Percentiles rank a stretch among this genome's conserved stretches.
Conservation (phyloP, 352 stramenopile genomes). For the Globisporangium cylindrosporum region DNA sequence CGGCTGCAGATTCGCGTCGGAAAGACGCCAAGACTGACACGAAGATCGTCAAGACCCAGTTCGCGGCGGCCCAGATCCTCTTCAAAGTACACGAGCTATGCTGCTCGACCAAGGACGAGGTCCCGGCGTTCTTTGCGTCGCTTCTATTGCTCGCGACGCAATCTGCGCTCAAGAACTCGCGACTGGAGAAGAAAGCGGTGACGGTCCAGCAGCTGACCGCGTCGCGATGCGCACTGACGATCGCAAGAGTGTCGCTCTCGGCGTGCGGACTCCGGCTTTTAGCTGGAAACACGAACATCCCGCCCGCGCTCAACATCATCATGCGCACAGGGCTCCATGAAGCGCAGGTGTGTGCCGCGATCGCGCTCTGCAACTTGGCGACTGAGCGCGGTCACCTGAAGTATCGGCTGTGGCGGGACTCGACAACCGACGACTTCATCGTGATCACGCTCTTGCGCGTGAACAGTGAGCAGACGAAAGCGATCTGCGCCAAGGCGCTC, state of each 20-base stretch:
- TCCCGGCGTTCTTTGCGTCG: conserved; percentile 53
- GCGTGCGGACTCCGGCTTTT: conserved; percentile 46
- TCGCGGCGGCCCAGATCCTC: conserved; percentile 48
- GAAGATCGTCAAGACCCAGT: conserved; percentile 52
- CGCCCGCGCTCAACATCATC: conserved; percentile 76
- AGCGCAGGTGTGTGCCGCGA: conserved; percentile 78
- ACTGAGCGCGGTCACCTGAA: conserved; percentile 39
- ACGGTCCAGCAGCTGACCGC: conserved; percentile 53
- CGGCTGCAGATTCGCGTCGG: conserved; percentile 31
- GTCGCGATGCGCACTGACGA: conserved; percentile 57
- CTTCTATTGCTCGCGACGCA: conserved; percentile 61
- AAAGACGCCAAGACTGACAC: conserved; percentile 41
- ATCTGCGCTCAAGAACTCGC: conserved; percentile 52
- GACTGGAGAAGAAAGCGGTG: conserved; percentile 38
- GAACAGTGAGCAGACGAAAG: conserved; percentile 81
- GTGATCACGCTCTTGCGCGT: conserved; percentile 83
- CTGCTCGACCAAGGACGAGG: conserved; percentile 31
- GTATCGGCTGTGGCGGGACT: conserved; percentile 52
- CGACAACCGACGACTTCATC: conserved; percentile 83
- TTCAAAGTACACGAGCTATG: conserved; percentile 62
- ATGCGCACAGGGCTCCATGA: conserved; percentile 84
- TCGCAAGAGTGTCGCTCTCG: conserved; percentile 52
- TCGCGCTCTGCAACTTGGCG: conserved; percentile 85
- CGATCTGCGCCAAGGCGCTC: conserved; percentile 76
- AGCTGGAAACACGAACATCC: conserved; percentile 44